Evolutionary conservation across 169 alveolate species (phyloP), one percentile per base, ranked within the genome.

Genomic region (Eimeria maxima): DNA sequence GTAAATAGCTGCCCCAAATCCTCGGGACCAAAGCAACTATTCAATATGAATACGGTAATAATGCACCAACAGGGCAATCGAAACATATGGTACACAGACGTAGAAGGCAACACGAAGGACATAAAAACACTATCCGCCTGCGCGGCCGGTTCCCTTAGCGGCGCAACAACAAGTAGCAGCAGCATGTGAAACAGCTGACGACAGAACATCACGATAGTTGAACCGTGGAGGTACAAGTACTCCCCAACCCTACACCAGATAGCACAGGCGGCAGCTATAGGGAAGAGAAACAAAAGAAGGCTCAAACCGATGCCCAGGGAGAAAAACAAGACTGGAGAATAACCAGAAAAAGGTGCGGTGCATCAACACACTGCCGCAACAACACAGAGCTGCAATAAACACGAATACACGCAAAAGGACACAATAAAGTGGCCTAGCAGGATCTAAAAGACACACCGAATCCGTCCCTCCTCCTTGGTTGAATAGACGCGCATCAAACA

Each of bases 401-500:
- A 4, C 4, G 69, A 27, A 44, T 33, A 33, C 6, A 78, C 45
- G 63, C 88, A 78, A 42, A n/a, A 38, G n/a, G 20, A 60, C 63
- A 18, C 27, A 20, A 18, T 60, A 20, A 60, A 60, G 27, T 1
- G 81, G 27, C 7, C 42, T 0, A 11, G 29, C 0, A 47, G 47
- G 13, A 11, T 38, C 44, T 71, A 13, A 47, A 24, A 44, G 42
- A 50, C 91, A 44, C 96, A 69, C 97, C n/a, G 98, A 97, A 90
- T 97, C 99, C 24, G 98, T 92, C 13, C 99, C 99, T 22, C 98
- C 97, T 22, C 95, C 95, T 94, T 98, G 97, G 96, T 98, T 98
- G 94, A 98, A 97, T n/a, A 99, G 97, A 33, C 99, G 95, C 47
- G 98, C 93, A 90, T 99, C 99, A 95, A 96, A 98, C 97, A 98